These are phyloP conservation scores for Arachnomyces sp. DNA, from an alignment of 2,329 filamentous ascomycete species.

Conservation along the genomic window DNA sequence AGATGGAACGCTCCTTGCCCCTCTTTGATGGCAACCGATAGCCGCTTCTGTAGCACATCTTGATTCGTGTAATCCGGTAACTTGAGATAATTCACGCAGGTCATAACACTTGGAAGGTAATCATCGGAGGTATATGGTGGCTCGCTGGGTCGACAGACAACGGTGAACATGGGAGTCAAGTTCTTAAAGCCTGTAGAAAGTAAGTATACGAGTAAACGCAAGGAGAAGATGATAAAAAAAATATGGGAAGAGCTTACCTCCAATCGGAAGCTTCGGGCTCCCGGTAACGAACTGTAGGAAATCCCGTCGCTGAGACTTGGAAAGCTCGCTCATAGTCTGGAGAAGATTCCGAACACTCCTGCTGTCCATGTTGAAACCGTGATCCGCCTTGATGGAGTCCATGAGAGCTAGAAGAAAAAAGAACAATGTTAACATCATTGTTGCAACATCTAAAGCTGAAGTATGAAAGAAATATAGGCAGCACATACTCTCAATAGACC, in stretches of 20 bases:
- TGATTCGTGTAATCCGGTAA: constrained; percentile 85
- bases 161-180: constrained; percentile 96
- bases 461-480: neutral
- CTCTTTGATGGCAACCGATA: constrained; percentile 82
- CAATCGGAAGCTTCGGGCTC: constrained; percentile 95
- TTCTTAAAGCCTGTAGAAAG: constrained; percentile 81
- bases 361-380: constrained; percentile 98
- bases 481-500: constrained; percentile 87
- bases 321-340: constrained; percentile 87
- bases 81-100: constrained; percentile 98
- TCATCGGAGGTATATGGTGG: constrained; percentile 89
- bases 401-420: constrained; percentile 64
- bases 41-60: constrained; percentile 66
- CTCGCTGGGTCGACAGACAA: constrained; percentile 98
- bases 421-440: constrained; percentile 22
- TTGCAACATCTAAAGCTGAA: constrained; percentile 13
- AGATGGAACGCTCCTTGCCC: constrained; percentile 97
- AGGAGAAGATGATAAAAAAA: constrained; percentile 6
- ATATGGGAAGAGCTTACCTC: constrained; percentile 56
- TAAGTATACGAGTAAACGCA: constrained; percentile 27
- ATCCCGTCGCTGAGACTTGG: constrained; percentile 67
- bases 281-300: constrained; percentile 98
- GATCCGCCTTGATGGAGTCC: constrained; percentile 97
- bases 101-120: constrained; percentile 99
- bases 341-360: constrained; percentile 88